Evolutionary conservation across 352 stramenopile genomes (phyloP), one percentile per base, ranked within the genome.

Genomic region (Phytophthora syringae): DNA sequence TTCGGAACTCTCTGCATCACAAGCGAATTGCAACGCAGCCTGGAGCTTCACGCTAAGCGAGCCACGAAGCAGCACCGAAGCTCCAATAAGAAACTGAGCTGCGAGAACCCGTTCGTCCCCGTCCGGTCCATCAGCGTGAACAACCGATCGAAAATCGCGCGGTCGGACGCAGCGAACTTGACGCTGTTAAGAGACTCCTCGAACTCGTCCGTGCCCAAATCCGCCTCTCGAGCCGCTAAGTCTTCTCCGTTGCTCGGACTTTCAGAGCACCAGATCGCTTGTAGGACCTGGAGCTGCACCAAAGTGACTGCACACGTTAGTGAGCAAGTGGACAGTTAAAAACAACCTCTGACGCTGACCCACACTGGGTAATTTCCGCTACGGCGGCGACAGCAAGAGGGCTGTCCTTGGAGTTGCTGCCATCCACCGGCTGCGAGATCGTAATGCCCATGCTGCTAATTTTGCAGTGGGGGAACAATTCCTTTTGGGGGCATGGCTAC

Each of bases 101-200:
- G 67, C 55, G 18, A 80, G 43, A 25, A 92, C 62, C 1, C 75
- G 59, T 5, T 88, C 83, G 36, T 90, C 80, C 0, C 80, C 0
- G 80, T 89, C 9, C 68, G 68, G 67, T 92, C 83, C 58, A 92
- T 52, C 34, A 92, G 69, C 12, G 69, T 82, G 44, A 92, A 89
- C 27, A 92, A 32, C 3, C 65, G 75, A 22, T 88, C 76, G 21
- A 89, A 72, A 44, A 92, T 83, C 10, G 61, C 66, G 25, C 77
- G 64, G 39, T 89, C 83, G 0, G 72, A 81, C 9, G 65, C 53
- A 3, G 60, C 71, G 52, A 92, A 79, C 22, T 79, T 67, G 42
- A 73, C 70, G 21, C 48, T 62, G n/a, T 87, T 70, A 2, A 92
- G 34, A 0, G 77, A 77, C 10, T 62, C 43, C 13, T 70, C 63